These are phyloP conservation scores for Macroventuria anomochaeta DNA, from an alignment of 2,329 filamentous ascomycete species.

Conservation along the genomic window DNA sequence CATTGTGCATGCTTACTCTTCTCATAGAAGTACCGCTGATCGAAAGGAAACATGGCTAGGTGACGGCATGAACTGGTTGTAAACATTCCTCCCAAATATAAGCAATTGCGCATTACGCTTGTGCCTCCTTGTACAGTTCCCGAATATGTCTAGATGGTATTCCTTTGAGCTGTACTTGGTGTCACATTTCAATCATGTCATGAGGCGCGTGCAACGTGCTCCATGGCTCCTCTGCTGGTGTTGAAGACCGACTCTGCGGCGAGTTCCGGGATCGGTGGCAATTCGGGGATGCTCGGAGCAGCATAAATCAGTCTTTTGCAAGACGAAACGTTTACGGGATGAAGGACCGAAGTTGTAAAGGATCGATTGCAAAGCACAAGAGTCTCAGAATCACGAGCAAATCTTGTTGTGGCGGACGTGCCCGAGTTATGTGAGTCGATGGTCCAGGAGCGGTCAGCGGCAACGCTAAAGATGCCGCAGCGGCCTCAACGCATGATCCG, in stretches of 20 bases:
- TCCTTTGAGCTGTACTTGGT: neutral
- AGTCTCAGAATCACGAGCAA: neutral
- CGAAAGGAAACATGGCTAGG: conserved; percentile 25
- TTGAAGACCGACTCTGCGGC: conserved; percentile 6
- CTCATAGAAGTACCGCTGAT: conserved; percentile 22
- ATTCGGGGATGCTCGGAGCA: conserved; percentile 17
- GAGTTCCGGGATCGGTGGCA: conserved; percentile 23
- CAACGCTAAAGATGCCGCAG: conserved; percentile 35
- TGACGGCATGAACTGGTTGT: conserved; percentile 15
- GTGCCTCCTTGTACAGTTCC: neutral
- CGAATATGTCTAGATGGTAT: too few species aligned
- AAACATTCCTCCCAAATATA: conserved; percentile 25
- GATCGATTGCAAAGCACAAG: neutral
- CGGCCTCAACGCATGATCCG: conserved; percentile 27
- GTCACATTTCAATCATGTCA: neutral
- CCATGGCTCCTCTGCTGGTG: neutral
- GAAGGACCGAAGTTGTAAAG: neutral
- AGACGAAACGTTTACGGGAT: neutral
- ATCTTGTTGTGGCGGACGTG: neutral
- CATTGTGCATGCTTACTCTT: conserved; percentile 33
- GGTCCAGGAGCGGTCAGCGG: conserved; percentile 26
- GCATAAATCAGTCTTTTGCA: neutral
- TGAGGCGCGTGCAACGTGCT: neutral
- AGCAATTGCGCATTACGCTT: neutral
- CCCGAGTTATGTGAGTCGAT: conserved; percentile 8